Conservation (phyloP, 2,329 filamentous ascomycete genomes). For the Cladosporium cucumerinum region DNA sequence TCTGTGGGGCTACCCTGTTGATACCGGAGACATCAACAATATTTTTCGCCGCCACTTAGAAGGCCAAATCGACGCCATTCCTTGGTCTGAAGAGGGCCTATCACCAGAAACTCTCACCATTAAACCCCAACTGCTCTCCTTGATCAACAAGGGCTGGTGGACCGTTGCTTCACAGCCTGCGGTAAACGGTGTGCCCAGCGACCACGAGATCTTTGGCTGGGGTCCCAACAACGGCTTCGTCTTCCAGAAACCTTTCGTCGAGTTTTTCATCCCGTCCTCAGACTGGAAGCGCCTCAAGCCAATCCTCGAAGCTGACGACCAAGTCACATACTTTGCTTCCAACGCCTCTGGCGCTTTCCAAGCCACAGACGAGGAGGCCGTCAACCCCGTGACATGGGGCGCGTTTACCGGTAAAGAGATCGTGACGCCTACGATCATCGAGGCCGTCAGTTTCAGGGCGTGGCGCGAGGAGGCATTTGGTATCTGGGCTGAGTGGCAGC, state of each 20-base stretch:
- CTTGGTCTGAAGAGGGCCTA: conserved; percentile 89
- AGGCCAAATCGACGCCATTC: conserved; percentile 75
- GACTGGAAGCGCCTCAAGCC: conserved; percentile 69
- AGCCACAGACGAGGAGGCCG: conserved; percentile 62
- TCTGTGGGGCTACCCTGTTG: conserved; percentile 78
- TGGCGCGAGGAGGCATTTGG: conserved; percentile 96
- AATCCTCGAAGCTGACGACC: conserved; percentile 62
- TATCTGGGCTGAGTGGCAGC: conserved; percentile 91
- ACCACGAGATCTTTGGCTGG: conserved; percentile 83
- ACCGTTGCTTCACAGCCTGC: conserved; percentile 93
- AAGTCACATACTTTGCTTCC: conserved; percentile 82
- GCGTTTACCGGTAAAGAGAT: conserved; percentile 95
- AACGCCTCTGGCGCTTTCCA: conserved; percentile 76
- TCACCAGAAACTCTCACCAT: conserved; percentile 82
- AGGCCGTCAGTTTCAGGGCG: conserved; percentile 86
- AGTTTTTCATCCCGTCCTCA: conserved; percentile 77
- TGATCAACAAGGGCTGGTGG: conserved; percentile 90
- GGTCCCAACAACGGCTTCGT: conserved; percentile 89
- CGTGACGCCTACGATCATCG: conserved; percentile 92
- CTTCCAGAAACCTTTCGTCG: conserved; percentile 97
- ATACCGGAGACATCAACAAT: conserved; percentile 66
- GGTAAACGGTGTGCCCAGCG: conserved; percentile 78
- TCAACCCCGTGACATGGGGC: conserved; percentile 96
- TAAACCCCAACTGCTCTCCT: conserved; percentile 65
- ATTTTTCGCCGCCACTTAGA: conserved; percentile 79